Conservation (phyloP, 495 filamentous ascomycete species). For the Cetradonia linearis region DNA sequence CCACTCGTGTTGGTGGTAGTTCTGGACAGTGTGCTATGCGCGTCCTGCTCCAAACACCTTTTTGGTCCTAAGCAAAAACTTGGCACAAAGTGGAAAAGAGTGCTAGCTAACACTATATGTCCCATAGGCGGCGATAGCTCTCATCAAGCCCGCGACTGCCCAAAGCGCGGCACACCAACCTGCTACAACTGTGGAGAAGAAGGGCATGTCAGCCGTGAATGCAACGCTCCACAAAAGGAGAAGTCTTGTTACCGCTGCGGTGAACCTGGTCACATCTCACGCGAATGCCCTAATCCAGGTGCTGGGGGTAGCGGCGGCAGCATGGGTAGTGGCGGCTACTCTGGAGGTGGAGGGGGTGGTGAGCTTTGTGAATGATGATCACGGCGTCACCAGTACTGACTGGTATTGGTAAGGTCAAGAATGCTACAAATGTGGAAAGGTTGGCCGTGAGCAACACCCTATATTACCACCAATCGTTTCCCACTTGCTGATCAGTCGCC, state of each 20-base stretch:
- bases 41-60: neutral
- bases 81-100: neutral
- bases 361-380: slow-evolving; percentile 5
- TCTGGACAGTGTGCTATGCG: too few relatives aligned
- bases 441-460: slow-evolving; percentile 51
- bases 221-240: slow-evolving; percentile 79
- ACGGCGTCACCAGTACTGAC: neutral
- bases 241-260: slow-evolving; percentile 96
- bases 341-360: slow-evolving; percentile 31
- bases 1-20: too few relatives aligned
- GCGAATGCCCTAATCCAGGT: slow-evolving; percentile 67
- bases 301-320: slow-evolving; percentile 38
- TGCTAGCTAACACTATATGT: slow-evolving; percentile 21
- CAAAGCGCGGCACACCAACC: slow-evolving; percentile 82
- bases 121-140: slow-evolving; percentile 59
- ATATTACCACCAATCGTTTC: neutral
- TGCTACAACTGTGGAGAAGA: slow-evolving; percentile 83
- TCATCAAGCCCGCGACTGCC: slow-evolving; percentile 90
- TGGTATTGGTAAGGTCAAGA: slow-evolving; percentile 43
- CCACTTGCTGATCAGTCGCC: neutral
- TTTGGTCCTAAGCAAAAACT: neutral
- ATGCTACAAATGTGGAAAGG: slow-evolving; percentile 98
- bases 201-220: slow-evolving; percentile 94
- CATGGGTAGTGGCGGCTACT: slow-evolving; percentile 29
- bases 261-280: slow-evolving; percentile 79